These are phyloP conservation scores for fission yeast (Schizosaccharomyces pombe) DNA, from an alignment of 805 yeast species.

Conservation along the genomic window DNA sequence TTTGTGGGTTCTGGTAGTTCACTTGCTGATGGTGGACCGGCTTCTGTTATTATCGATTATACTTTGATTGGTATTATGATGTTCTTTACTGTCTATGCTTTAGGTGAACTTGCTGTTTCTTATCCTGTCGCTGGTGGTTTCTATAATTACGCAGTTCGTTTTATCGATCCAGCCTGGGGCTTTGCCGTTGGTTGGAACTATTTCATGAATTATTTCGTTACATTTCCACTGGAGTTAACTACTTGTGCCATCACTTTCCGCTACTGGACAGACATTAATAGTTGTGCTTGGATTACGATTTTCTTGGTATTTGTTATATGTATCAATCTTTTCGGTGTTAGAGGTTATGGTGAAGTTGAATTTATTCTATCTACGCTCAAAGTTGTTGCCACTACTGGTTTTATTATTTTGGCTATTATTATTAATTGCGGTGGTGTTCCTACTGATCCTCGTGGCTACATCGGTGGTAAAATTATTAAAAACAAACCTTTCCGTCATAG, in stretches of 20 bases:
- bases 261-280: conserved; percentile 27
- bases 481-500: conserved; percentile 38
- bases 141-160: conserved; percentile 35
- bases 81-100: conserved; percentile 28
- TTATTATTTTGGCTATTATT: conserved; percentile 35
- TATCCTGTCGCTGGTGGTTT: conserved; percentile 44
- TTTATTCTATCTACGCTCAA: conserved; percentile 35
- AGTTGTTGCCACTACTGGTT: conserved; percentile 34
- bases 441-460: conserved; percentile 31
- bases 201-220: conserved; percentile 39
- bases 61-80: conserved; percentile 28
- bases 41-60: conserved; percentile 28
- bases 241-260: conserved; percentile 35
- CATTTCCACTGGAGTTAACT: conserved; percentile 42
- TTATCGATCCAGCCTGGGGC: conserved; percentile 45
- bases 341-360: conserved; percentile 47
- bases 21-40: conserved; percentile 29
- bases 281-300: conserved; percentile 34
- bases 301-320: conserved; percentile 28
- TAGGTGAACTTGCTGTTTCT: conserved; percentile 42
- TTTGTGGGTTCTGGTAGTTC: conserved; percentile 20
- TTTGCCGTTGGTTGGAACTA: conserved; percentile 57
- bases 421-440: conserved; percentile 25
- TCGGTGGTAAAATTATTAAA: conserved; percentile 39
- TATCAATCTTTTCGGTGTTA: conserved; percentile 33